phyloP scores from a whole-genome alignment of 1,139 yeast genomes.

The Arxiozyma bovina region DNA sequence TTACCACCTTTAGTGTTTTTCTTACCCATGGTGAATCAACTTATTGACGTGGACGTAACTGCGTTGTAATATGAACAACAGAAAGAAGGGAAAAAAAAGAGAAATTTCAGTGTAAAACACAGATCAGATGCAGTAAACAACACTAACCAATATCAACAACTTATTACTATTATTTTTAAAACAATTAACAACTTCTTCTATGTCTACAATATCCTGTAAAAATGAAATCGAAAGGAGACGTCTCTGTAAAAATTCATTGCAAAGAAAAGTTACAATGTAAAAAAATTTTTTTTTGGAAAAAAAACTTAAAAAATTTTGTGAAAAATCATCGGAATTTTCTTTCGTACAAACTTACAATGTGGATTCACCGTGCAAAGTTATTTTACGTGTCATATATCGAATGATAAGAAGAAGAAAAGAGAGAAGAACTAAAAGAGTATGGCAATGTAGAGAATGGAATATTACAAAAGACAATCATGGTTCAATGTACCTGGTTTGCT shows the following conservation, averaged over 20 bases:
- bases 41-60: slow-evolving; percentile 24
- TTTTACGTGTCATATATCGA: background rate
- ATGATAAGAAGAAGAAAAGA: background rate
- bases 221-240: no score
- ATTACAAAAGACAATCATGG: no score
- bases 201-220: no score
- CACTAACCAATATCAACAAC: background rate
- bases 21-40: slow-evolving; percentile 28
- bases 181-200: background rate
- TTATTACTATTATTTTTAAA: no score
- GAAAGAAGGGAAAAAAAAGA: background rate
- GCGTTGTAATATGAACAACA: background rate
- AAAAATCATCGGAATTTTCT: background rate
- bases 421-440: background rate
- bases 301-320: background rate
- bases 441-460: background rate
- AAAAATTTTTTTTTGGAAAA: no score
- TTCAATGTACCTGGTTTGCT: no score
- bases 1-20: slow-evolving; percentile 38
- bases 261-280: background rate
- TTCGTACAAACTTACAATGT: background rate
- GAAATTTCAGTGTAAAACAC: background rate
- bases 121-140: no score
- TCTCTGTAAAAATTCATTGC: background rate
- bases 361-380: background rate